These are phyloP conservation scores for Ensete glaucum DNA, from an alignment of 176 grass and related monocot genomes.

Conservation along the genomic window DNA sequence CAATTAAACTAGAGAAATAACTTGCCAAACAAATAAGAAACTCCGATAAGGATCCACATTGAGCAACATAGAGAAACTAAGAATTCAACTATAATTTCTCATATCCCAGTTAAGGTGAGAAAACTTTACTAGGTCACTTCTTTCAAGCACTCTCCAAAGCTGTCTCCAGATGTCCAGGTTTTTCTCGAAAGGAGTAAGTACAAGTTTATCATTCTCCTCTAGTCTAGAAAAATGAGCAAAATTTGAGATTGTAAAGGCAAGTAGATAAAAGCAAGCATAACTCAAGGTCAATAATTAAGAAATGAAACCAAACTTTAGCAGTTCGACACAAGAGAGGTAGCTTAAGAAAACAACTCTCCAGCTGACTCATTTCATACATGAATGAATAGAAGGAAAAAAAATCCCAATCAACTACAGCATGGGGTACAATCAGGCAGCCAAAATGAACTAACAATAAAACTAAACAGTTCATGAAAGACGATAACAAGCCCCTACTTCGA, in stretches of 20 bases:
- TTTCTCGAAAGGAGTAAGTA: slow-evolving; percentile 93
- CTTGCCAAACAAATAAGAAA: background rate
- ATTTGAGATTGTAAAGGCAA: background rate
- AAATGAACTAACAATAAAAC: background rate
- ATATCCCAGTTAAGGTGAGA: background rate
- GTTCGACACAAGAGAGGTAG: too few species aligned
- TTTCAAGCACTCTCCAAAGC: slow-evolving; percentile 90
- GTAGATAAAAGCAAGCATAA: background rate
- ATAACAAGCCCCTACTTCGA: too few species aligned
- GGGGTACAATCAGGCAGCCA: background rate
- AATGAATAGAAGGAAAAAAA: background rate
- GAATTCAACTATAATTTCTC: background rate
- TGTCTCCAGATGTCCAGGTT: slow-evolving; percentile 99
- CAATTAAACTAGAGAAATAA: too few species aligned
- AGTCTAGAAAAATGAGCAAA: slow-evolving; percentile 29
- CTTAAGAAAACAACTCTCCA: too few species aligned
- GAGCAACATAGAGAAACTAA: slow-evolving; percentile 1
- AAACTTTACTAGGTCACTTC: slow-evolving; percentile 66
- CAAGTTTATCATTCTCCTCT: slow-evolving; percentile 83
- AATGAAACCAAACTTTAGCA: background rate
- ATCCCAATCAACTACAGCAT: background rate
- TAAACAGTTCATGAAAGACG: background rate
- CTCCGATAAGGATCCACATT: background rate
- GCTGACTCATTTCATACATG: too few species aligned
- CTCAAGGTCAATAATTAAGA: background rate